Evolutionary conservation across 202 grass and related monocot species (phyloP).

Genomic region (Digitaria exilis): DNA sequence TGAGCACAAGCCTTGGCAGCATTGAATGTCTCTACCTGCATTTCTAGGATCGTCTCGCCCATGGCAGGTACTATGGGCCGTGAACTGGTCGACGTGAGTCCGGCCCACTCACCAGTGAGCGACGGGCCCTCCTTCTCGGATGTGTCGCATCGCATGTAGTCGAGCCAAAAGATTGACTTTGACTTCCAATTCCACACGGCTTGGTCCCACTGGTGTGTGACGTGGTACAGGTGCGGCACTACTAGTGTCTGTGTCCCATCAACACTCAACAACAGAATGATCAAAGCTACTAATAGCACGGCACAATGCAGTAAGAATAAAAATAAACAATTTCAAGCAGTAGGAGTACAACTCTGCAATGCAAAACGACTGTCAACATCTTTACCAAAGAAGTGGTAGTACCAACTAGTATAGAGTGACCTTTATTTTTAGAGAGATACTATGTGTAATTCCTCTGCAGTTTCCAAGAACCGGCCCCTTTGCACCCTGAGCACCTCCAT

Average conservation of each 20-base stretch:
- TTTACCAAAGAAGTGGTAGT: neutral
- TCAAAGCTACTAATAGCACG: neutral
- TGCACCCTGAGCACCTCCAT: neutral
- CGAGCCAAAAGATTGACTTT: neutral
- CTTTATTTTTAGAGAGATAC: neutral
- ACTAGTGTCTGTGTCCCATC: conserved; percentile 1
- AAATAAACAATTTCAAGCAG: neutral
- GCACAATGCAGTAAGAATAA: neutral
- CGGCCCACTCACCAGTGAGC: neutral
- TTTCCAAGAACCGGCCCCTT: too few species aligned
- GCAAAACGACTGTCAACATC: neutral
- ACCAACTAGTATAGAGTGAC: neutral
- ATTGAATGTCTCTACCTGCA: neutral
- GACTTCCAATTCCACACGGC: conserved; percentile 8
- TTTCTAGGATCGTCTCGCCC: too few species aligned
- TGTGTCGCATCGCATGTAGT: neutral
- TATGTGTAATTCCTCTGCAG: neutral
- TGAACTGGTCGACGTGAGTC: neutral
- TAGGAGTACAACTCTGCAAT: neutral
- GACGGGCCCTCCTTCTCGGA: neutral
- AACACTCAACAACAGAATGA: neutral
- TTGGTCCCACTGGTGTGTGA: neutral
- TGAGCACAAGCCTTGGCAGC: too few species aligned
- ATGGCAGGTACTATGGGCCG: too few species aligned
- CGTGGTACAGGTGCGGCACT: neutral